Base-by-base conservation (phyloP, 345 rosid genomes). In the Citrus maxima region DNA sequence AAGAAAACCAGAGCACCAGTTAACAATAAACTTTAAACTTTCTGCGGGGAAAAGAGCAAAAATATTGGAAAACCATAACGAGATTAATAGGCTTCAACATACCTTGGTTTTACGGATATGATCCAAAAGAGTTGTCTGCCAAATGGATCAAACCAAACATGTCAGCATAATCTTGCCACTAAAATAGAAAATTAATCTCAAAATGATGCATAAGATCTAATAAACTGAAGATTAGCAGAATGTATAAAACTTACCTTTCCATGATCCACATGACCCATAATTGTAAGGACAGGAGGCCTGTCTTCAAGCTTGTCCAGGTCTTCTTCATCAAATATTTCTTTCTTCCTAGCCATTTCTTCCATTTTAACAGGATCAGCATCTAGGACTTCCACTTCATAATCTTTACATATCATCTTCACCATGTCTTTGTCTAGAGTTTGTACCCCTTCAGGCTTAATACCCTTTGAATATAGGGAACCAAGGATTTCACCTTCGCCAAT, bases 181-280 rank as follows among this genome's bases (percentile, higher is more conserved):
- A 56, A 60, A 54, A 21, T 18, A 22, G 40, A 32, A 49, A 24
- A 18, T 22, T 59, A 67, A 40, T 64, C 37, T 6, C 35, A 61
- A 30, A 56, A 19, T 5, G 70, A 56, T 38, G 49, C 38, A 56
- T 6, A 64, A 35, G 25, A 70, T 13, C 38, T 12, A 21, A 25
- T 42, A 12, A 49, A 35, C 24, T 5, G 35, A 46, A 40, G 49
- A 24, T 22, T 71, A 10, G 25, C 37, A 62, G 51, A 32, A 51
- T 16, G 12, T 34, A 7, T 60, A 76, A 35, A 38, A 65, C 83
- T 77, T 84, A 90, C 99, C 93, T 96, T 96, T 84, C 99, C 99
- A 70, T 96, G 99, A 84, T 96, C 99, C 27, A 96, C 99, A 81
- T 96, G 99, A 81, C 99, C 99, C 99, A 96, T 96, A 78, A 96